Evolutionary conservation across 2,329 filamentous ascomycete species (phyloP).

Genomic region (Aspergillus sp.): DNA sequence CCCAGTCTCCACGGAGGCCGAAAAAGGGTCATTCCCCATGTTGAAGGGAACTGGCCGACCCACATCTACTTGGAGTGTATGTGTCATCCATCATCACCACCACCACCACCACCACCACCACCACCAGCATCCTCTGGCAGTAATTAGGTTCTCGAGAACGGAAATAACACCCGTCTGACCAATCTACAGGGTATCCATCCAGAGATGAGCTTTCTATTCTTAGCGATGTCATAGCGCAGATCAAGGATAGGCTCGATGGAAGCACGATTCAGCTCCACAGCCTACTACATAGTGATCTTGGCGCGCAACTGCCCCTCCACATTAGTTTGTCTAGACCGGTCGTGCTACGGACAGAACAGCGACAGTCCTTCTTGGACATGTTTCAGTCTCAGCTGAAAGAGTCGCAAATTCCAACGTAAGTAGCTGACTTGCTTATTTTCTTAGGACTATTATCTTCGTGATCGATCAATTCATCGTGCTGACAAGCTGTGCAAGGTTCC

Average conservation of each 20-base stretch:
- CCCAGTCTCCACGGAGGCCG: slow-evolving; percentile 83
- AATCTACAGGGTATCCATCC: slow-evolving; percentile 42
- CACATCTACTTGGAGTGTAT: slow-evolving; percentile 92
- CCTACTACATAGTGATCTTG: slow-evolving; percentile 76
- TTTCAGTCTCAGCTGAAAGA: slow-evolving; percentile 52
- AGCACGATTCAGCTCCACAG: slow-evolving; percentile 57
- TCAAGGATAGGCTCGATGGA: slow-evolving; percentile 42
- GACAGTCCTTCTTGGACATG: slow-evolving; percentile 65
- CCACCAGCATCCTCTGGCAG: no score
- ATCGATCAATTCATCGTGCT: not conserved
- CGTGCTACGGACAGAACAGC: slow-evolving; percentile 70
- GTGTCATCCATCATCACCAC: not conserved
- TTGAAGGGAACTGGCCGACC: slow-evolving; percentile 87
- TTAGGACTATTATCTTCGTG: not conserved
- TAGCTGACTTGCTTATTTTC: slow-evolving; percentile 11
- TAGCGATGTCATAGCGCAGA: slow-evolving; percentile 31
- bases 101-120: no score
- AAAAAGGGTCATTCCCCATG: slow-evolving; percentile 77
- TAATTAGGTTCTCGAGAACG: not conserved
- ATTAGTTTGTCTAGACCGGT: slow-evolving; percentile 86
- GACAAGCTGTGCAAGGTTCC: slow-evolving; percentile 47
- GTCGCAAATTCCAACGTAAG: slow-evolving; percentile 50
- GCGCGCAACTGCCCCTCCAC: slow-evolving; percentile 77
- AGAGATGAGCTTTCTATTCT: slow-evolving; percentile 38
- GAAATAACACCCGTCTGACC: slow-evolving; percentile 17